Percentiles rank a stretch among this genome's conserved stretches.
These are phyloP conservation scores for Ophidiomyces ophidiicola DNA, from an alignment of 2,329 filamentous ascomycete genomes.

Conservation along the genomic window DNA sequence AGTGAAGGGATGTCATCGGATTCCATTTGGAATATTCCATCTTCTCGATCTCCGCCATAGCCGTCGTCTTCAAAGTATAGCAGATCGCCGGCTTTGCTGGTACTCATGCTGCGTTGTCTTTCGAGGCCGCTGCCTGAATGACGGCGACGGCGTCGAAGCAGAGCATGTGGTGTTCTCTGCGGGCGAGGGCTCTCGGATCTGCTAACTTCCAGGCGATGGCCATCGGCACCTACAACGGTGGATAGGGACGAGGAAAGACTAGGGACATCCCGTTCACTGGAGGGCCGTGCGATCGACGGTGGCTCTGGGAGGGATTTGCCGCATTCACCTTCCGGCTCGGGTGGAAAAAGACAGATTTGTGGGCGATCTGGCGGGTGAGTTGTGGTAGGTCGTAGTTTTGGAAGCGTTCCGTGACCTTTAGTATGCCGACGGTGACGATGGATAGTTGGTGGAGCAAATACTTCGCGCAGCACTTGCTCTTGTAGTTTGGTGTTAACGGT, in stretches of 20 bases:
- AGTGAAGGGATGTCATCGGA: slow-evolving; percentile 28
- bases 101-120: slow-evolving; percentile 59
- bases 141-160: slow-evolving; percentile 44
- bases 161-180: slow-evolving; percentile 6
- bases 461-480: slow-evolving; percentile 85
- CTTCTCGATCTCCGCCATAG: slow-evolving; percentile 65
- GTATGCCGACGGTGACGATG: slow-evolving; percentile 62
- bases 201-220: slow-evolving; percentile 16
- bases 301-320: slow-evolving; percentile 9
- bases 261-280: slow-evolving; percentile 7
- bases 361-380: slow-evolving; percentile 4
- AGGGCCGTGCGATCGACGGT: not conserved
- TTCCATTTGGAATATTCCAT: slow-evolving; percentile 59
- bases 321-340: not conserved
- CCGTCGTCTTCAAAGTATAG: slow-evolving; percentile 85
- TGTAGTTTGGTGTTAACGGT: slow-evolving; percentile 78
- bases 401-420: slow-evolving; percentile 52
- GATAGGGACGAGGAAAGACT: slow-evolving; percentile 12
- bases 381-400: slow-evolving; percentile 33
- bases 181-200: slow-evolving; percentile 23
- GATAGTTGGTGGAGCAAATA: slow-evolving; percentile 73
- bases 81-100: slow-evolving; percentile 59
- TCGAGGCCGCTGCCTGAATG: slow-evolving; percentile 80
- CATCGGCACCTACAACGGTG: slow-evolving; percentile 3
- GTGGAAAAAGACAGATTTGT: not conserved